A percentile compares a stretch with the other conserved stretches of the same genome.
Evolutionary conservation across 78 protist species (phyloP).

Genomic region (Thecamonas trahens): DNA sequence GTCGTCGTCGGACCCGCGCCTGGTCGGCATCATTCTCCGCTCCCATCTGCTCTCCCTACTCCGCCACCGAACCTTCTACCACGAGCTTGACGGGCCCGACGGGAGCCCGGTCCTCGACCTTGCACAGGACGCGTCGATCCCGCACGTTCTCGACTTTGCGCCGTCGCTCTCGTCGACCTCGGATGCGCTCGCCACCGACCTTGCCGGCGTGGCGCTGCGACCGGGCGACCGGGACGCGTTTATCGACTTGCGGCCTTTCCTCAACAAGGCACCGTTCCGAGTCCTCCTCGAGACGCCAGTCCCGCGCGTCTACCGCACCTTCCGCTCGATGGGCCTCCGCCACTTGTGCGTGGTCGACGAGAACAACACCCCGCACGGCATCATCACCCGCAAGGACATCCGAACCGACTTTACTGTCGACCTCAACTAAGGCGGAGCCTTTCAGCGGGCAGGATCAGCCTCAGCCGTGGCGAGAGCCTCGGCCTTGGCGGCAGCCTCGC

Average conservation of each 20-base stretch:
- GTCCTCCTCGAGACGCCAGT: slow-evolving; percentile 10
- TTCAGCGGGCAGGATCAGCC: too few relatives aligned
- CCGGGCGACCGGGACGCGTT: not conserved
- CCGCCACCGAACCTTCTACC: slow-evolving; percentile 1
- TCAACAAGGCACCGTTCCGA: slow-evolving; percentile 25
- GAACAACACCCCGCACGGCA: slow-evolving; percentile 52
- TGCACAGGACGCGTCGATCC: slow-evolving; percentile 25
- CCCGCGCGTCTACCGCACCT: slow-evolving; percentile 37
- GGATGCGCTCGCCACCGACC: too few relatives aligned
- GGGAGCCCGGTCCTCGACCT: not conserved
- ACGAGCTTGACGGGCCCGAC: too few relatives aligned
- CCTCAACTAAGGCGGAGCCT: too few relatives aligned
- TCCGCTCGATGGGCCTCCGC: slow-evolving; percentile 76
- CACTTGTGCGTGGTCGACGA: slow-evolving; percentile 65
- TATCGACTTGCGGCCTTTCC: slow-evolving; percentile 24
- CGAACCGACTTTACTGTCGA: too few relatives aligned
- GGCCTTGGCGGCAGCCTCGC: too few relatives aligned
- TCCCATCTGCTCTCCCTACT: slow-evolving; percentile 40
- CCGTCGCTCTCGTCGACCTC: too few relatives aligned
- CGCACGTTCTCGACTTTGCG: slow-evolving; percentile 9
- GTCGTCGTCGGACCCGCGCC: too few relatives aligned
- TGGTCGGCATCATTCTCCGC: slow-evolving; percentile 45
- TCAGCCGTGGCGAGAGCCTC: too few relatives aligned
- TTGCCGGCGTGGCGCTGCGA: not conserved
- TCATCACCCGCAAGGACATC: slow-evolving; percentile 74